Evolutionary conservation across 495 filamentous ascomycete species (phyloP), one percentile per base, ranked within the genome.

Genomic region (Penicillium canescens): DNA sequence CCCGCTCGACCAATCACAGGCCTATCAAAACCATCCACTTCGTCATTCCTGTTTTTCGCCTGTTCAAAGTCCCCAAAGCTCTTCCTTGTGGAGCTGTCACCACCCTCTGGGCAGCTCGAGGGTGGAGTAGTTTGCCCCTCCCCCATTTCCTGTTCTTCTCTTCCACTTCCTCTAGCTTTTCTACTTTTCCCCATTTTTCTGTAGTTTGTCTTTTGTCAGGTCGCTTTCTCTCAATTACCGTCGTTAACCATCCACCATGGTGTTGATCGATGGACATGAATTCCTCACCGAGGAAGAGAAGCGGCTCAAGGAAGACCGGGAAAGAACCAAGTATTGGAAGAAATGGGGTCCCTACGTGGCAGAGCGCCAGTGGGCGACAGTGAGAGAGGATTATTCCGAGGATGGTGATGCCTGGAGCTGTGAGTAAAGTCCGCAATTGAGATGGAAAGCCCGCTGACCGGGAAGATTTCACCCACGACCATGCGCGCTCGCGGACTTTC

Each of bases 381-480:
- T 98, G 50, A 82, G 93, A 58, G 93, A 98, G 78, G 93, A 98
- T 76, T 98, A 98, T 56, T 83, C 80, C 18, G 75, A 80, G 43
- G 87, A 96, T 65, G 93, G 93, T 41, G 91, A 98, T 75, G 93
- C 93, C 38, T 98, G 93, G 93, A 93, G 89, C 69, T 91, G 89
- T 92, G 78, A 78, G 88, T 86, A 31, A 31, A 31, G 28, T 31
- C 28, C 23, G 18, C 40, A 42, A 43, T 13, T 20, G 8, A 31
- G 28, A 31, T 7, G 7, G 7, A 31, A 7, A 31, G 2, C 0
- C 28, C 6, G 37, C 51, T 54, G 6, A 57, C 46, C 43, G 20
- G 47, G 14, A 46, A 95, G 89, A 98, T 77, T 97, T 98, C 68
- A 83, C 90, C 8, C 91, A 97, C 72, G 93, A 96, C 55, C 84